Conservation (phyloP, 129 eudicot genomes). For the Centella asiatica region DNA sequence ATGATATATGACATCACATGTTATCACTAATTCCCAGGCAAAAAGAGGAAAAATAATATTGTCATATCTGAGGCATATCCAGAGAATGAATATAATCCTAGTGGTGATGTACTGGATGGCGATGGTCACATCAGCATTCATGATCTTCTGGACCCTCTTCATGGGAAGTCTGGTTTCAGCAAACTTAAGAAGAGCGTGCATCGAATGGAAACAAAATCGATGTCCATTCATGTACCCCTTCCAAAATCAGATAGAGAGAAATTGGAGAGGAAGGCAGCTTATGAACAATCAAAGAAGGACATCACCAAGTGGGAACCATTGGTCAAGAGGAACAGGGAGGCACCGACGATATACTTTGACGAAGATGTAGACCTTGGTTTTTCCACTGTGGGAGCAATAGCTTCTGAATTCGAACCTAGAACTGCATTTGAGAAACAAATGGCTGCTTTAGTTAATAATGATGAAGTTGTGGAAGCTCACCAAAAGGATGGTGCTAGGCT, state of each 20-base stretch:
- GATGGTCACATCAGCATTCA: conserved; percentile 60
- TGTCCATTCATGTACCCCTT: conserved; percentile 60
- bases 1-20: neutral
- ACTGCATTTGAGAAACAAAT: conserved; percentile 88
- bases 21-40: conserved; percentile 35
- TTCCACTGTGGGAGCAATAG: conserved; percentile 92
- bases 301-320: conserved; percentile 55
- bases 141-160: conserved; percentile 82
- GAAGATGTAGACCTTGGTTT: conserved; percentile 45
- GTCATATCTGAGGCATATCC: conserved; percentile 70
- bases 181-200: conserved; percentile 49
- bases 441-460: conserved; percentile 47
- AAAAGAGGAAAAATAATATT: conserved; percentile 40
- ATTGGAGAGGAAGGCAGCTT: conserved; percentile 56
- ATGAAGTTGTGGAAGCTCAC: conserved; percentile 77
- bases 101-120: conserved; percentile 73
- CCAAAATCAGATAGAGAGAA: conserved; percentile 61
- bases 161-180: conserved; percentile 54
- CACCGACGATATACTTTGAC: conserved; percentile 69
- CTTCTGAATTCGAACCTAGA: conserved; percentile 83
- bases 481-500: conserved; percentile 84
- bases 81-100: conserved; percentile 85
- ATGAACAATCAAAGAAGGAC: conserved; percentile 46
- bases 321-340: conserved; percentile 90
- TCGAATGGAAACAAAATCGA: conserved; percentile 47